Base-by-base conservation (phyloP, 2,329 filamentous ascomycete species). In the Nigrospora osmanthi region DNA sequence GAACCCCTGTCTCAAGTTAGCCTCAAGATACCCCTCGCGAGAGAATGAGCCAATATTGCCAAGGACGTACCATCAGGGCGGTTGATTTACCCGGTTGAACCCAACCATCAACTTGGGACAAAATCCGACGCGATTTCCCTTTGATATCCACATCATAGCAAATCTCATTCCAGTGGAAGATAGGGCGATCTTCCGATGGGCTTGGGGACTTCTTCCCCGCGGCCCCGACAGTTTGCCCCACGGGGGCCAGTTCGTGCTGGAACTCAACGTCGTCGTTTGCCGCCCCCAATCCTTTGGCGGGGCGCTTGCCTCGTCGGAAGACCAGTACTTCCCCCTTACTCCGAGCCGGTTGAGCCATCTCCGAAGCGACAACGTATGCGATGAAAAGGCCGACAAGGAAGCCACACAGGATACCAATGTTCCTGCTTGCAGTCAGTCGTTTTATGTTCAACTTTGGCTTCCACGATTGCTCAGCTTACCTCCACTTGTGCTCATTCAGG, bases 41-140 rank as follows among this genome's bases (percentile, higher is more conserved):
- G 37, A 9, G 11, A 38, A n/a, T 14, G n/a, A 38, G 15, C 6
- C 6, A 15, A n/a, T 2, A 15, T 36, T 37, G 35, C 3, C 5
- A 17, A 6, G 11, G n/a, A 11, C 36, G n/a, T 39, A 39, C 41
- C 89, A 95, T 95, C 3, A 95, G 73, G 35, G 88, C 89, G 12
- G 89, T 95, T 44, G 95, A 64, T 14, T 88, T 95, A 48, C 90
- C 90, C 3, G 90, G 90, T 65, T 94, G 93, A 48, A 96, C 89
- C 87, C 88, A 96, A 33, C 90, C 90, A 58, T 94, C 86, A 12
- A 95, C 87, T 50, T 93, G 73, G 55, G 95, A 83, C 47, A 96
- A 70, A 56, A 96, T 86, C 37, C 84, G 80, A 14, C 89, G 78
- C 2, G 74, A 68, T 55, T 91, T 80, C 13, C 73, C 72, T 70